Evolutionary conservation across 75 land plant species (phyloP).

Genomic region (Selaginella moellendorffii): DNA sequence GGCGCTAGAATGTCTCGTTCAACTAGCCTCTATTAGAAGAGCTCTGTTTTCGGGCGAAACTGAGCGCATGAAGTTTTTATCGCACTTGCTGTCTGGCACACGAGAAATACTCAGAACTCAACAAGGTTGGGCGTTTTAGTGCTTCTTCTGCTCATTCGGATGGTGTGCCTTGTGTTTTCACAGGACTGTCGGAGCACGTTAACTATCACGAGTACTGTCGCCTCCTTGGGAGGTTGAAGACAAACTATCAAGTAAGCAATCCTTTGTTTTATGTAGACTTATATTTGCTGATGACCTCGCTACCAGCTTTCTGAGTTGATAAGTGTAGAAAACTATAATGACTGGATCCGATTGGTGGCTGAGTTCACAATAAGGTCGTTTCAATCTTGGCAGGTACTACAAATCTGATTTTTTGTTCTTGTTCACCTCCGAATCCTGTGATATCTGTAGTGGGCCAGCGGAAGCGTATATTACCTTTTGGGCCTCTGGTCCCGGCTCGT

Average conservation of each 20-base stretch:
- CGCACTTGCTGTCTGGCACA: slow-evolving; percentile 80
- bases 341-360: slow-evolving; percentile 85
- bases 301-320: slow-evolving; percentile 82
- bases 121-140: slow-evolving; percentile 40
- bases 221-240: slow-evolving; percentile 75
- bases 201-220: slow-evolving; percentile 96
- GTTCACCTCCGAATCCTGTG: background rate
- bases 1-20: slow-evolving; percentile 84
- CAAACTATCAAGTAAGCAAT: background rate
- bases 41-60: slow-evolving; percentile 76
- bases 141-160: background rate
- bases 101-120: slow-evolving; percentile 85
- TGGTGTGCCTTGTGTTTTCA: background rate
- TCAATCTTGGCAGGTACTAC: slow-evolving; percentile 83
- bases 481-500: slow-evolving; percentile 93
- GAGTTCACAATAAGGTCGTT: slow-evolving; percentile 84
- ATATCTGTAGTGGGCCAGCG: slow-evolving; percentile 99
- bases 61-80: slow-evolving; percentile 61
- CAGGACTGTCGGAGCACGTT: slow-evolving; percentile 89
- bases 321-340: slow-evolving; percentile 71
- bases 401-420: background rate
- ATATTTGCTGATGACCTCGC: too few relatives aligned
- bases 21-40: slow-evolving; percentile 80
- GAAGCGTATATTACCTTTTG: slow-evolving; percentile 87
- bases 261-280: slow-evolving; percentile 9